Base-by-base conservation (phyloP, 495 filamentous ascomycete genomes). In the Podospora sp. region DNA sequence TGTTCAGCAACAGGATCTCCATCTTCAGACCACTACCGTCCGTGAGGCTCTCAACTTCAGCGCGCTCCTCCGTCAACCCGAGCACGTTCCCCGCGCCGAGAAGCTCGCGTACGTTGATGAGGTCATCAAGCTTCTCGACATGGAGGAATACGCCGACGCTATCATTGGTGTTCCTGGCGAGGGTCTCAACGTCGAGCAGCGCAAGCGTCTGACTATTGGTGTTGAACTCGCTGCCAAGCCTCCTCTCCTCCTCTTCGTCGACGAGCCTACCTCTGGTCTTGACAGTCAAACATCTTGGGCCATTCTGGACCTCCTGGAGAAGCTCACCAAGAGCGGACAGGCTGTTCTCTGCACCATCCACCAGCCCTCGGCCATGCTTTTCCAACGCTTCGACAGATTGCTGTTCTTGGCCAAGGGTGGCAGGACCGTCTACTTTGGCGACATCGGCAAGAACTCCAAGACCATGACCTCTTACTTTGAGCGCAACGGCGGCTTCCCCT, bases 1-100 rank as follows among this genome's bases (percentile, higher is more conserved):
- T 71, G 94, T 95, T 21, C 92, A 98, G 72, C 94, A 98, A 76
- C 93, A 96, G 78, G 94, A 98, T 86, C 85, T 98, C 9, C 94
- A 97, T 77, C 84, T 96, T 25, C 83, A 89, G 40, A 96, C 92
- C 0, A 87, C 89, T 1, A 98, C 94, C 6, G 93, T 97, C 46
- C 87, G 93, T 52, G 94, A 92, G 75, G 92, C 93, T 29, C 82
- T 97, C 16, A 82, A 85, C 52, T 97, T 97, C 77, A 91, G 88
- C 63, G 94, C 94, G 50, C 77, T 93, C 40, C 86, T 97, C 18
- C 90, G 94, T 56, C 94, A 97, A 72, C 92, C 94, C 5, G 87
- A 86, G 20, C 84, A 86, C 25, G 83, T 88, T 11, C 79, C 90
- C 5, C 83, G 84, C 20, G 75, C 83, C 56, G 92, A 97, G 73